Evolutionary conservation across 2,329 filamentous ascomycete genomes (phyloP), one percentile per base, ranked within the genome.

Genomic region (Cryphonectria carpinicola): DNA sequence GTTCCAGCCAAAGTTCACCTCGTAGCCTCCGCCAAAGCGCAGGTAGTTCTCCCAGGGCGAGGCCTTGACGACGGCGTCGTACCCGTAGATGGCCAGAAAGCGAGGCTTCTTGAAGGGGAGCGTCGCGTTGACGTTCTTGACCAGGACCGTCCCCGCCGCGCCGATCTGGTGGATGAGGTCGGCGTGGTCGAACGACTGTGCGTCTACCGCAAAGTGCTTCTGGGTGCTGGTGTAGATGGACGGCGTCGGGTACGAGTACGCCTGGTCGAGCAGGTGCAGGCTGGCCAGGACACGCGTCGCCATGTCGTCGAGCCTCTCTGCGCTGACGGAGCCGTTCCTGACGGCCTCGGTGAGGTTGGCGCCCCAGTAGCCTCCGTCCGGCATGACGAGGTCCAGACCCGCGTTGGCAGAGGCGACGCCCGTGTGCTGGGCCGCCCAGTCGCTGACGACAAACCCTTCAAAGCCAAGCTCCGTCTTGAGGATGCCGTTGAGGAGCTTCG

Each of bases 331-430:
- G 1, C 89, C 89, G 73, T 92, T 90, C 11, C 82, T 81, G 17
- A 93, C 86, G 0, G 90, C 87, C 4, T 84, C 79, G 0, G 84
- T 81, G 0, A 93, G 84, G 37, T 93, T 91, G 4, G 77, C 74
- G 22, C 85, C 71, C 68, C 69, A 72, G 41, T 80, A 81, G 0
- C 71, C 67, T 0, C 76, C 79, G 7, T 73, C 79, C 0, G 90
- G 90, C 92, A 94, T 93, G 13, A 86, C 87, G 86, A 93, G 88
- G 76, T 94, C 92, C 41, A 94, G 78, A 32, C 92, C 92, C 1
- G 90, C 89, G 66, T 90, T 80, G 1, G 90, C 85, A 5, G 85
- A 85, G 1, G 85, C 85, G 10, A 91, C 85, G 46, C 90, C 90
- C 0, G 87, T 82, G 74, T 92, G 89, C 67, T 92, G 90, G 1